Evolutionary conservation across 805 yeast species (phyloP), one percentile per base, ranked within the genome.

Genomic region (Nakazawaea holstii): DNA sequence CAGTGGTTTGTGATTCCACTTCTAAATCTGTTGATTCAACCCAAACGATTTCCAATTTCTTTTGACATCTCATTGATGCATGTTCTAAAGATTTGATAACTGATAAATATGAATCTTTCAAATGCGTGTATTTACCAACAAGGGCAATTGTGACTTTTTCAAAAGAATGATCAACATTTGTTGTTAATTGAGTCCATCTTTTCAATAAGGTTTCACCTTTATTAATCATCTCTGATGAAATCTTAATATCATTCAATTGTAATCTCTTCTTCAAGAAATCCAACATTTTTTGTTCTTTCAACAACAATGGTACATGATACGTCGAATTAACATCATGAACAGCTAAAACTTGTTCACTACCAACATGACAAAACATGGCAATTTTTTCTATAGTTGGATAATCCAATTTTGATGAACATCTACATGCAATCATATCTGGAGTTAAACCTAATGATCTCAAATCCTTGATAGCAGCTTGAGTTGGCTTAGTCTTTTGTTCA

Each of bases 321-420:
- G 98, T 92, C 10, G 97, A 88, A 72, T 87, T 87, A 58, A 94
- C 95, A 68, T 94, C 99, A 62, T 91, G 96, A 47, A 94, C 96
- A 43, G 95, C 97, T 56, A 94, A 77, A 41, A 94, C 98, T 73
- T 95, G 98, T 49, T 92, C 90, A n/a, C 95, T 87, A 29, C 97
- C 97, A 57, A 94, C 99, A 63, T 94, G 98, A 68, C 98, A 92
- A 72, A 94, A 94, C 98, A 94, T 94, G 50, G 97, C 94, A 62
- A 94, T 92, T 71, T 94, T 94, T 54, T 87, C 92, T 61, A 85
- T 87, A n/a, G 97, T 90, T 54, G 90, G 81, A 49, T 70, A 69
- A 60, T 87, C 95, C 57, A 94, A 77, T 61, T 78, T 77, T 56
- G 86, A 86, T 45, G 88, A 76, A 74, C 99, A 94, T 73, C 99